Evolutionary conservation across 2,329 filamentous ascomycete genomes (phyloP).

Genomic region (Pestalotiopsis sp.): DNA sequence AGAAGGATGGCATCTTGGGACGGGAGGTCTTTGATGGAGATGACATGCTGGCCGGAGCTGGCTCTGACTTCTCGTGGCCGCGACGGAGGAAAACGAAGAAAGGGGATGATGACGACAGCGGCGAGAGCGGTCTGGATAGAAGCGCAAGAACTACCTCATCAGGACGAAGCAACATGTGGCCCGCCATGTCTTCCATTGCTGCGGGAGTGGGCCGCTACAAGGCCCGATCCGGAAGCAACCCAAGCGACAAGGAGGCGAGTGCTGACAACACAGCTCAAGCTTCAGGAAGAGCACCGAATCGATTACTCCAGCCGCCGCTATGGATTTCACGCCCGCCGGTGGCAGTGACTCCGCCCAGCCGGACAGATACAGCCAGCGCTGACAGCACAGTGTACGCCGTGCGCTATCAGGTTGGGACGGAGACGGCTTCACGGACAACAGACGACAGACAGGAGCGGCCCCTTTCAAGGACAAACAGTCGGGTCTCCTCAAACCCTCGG

Average conservation of each 20-base stretch:
- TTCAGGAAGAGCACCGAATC: constrained; percentile 26
- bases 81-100: constrained; percentile 31
- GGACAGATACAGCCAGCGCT: constrained; percentile 65
- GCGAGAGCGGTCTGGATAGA: constrained; percentile 33
- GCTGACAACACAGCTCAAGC: constrained; percentile 22
- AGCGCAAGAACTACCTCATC: constrained; percentile 19
- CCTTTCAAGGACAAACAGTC: constrained; percentile 39
- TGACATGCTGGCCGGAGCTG: constrained; percentile 77
- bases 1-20: constrained; percentile 89
- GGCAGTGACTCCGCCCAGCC: constrained; percentile 59
- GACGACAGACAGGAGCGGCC: constrained; percentile 38
- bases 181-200: constrained; percentile 42
- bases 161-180: constrained; percentile 40
- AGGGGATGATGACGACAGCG: constrained; percentile 30
- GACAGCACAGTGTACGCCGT: constrained; percentile 68
- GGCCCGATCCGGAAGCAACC: constrained; percentile 28
- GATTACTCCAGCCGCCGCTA: constrained; percentile 50
- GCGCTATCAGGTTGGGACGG: constrained; percentile 61
- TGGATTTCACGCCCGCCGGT: constrained; percentile 61
- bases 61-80: constrained; percentile 53
- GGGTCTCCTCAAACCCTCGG: constrained; percentile 26
- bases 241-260: constrained; percentile 18
- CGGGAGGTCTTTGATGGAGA: constrained; percentile 93
- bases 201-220: constrained; percentile 34
- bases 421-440: constrained; percentile 50